Percentiles rank a stretch among this genome's conserved stretches.
phyloP scores from a whole-genome alignment of 2,329 filamentous ascomycete genomes.

The Talaromyces islandicus region DNA sequence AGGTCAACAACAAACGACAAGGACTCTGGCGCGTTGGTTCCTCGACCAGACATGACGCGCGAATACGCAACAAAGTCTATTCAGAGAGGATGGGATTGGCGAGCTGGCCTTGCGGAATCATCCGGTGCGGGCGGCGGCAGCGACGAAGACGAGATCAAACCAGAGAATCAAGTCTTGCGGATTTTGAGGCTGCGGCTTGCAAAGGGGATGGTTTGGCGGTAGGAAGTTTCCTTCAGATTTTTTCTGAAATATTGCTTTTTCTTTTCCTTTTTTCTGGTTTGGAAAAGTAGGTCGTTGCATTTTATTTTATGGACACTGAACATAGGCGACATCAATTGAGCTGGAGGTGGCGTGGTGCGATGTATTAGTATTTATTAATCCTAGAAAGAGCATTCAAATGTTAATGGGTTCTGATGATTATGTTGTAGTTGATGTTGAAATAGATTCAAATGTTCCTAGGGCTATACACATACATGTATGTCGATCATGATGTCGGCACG shows the following conservation, averaged over 20 bases:
- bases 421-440: too few relatives aligned
- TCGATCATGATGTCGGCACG: too few relatives aligned
- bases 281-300: neutral
- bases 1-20: conserved; percentile 6
- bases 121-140: conserved; percentile 43
- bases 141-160: neutral
- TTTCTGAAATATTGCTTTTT: too few relatives aligned
- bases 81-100: conserved; percentile 68
- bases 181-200: conserved; percentile 49
- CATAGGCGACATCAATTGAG: neutral
- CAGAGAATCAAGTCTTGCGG: conserved; percentile 47
- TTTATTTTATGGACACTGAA: neutral
- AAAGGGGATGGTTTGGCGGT: conserved; percentile 7
- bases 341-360: neutral
- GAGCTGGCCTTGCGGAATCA: conserved; percentile 50
- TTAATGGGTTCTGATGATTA: neutral
- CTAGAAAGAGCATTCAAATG: neutral
- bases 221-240: neutral
- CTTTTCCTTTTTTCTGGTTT: too few relatives aligned
- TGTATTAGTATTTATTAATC: neutral
- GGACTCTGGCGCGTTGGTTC: conserved; percentile 44
- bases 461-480: too few relatives aligned
- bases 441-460: too few relatives aligned
- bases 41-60: conserved; percentile 18
- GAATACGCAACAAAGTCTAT: conserved; percentile 17